A percentile compares a stretch with the other conserved stretches of the same genome.
Conservation (phyloP, 179 eudicot genomes). For the Camellia oleifera region DNA sequence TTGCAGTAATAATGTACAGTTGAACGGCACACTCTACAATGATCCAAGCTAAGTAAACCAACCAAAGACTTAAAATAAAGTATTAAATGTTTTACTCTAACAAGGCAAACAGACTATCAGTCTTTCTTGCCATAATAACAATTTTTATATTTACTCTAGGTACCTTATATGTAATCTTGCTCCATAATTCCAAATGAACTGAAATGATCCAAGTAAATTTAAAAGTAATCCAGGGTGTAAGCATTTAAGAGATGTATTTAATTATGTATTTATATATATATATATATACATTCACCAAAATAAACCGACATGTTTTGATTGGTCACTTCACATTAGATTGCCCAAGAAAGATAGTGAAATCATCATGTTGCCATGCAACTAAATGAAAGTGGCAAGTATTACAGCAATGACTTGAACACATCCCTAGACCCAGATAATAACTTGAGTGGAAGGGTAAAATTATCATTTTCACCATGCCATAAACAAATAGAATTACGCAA, state of each 20-base stretch:
- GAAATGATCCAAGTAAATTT: conserved; percentile 1
- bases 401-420: not conserved
- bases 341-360: not conserved
- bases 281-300: not conserved
- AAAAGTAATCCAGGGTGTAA: not conserved
- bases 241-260: not conserved
- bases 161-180: not conserved
- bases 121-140: not conserved
- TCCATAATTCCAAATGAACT: not conserved
- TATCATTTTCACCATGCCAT: not conserved
- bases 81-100: not conserved
- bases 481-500: not conserved
- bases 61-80: not conserved
- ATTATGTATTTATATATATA: not conserved
- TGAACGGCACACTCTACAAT: conserved; percentile 16
- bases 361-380: not conserved
- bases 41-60: not conserved
- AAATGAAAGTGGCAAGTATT: not conserved
- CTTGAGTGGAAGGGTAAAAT: not conserved
- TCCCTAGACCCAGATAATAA: not conserved
- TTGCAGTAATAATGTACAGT: not conserved
- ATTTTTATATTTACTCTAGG: not conserved
- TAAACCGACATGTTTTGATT: not conserved
- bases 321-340: not conserved
- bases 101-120: not conserved